phyloP scores from a whole-genome alignment of 495 filamentous ascomycete species.

The Parmelia sp. region DNA sequence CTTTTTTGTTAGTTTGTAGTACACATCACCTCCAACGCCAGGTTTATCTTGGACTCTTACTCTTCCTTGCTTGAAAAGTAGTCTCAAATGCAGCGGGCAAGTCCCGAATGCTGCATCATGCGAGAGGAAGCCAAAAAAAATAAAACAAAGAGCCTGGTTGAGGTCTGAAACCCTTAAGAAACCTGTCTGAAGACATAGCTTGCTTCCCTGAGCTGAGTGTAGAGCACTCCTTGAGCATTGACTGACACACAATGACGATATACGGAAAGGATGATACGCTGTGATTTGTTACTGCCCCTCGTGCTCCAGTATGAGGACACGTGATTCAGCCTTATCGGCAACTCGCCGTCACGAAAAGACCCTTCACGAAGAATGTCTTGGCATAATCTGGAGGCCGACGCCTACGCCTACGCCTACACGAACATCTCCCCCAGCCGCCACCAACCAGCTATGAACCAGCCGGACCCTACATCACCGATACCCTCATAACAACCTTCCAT shows the following conservation, averaged over 20 bases:
- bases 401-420: background rate
- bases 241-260: background rate
- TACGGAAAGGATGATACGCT: background rate
- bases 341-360: background rate
- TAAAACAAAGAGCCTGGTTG: conserved; percentile 2
- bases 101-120: background rate
- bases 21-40: no score
- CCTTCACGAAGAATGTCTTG: background rate
- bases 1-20: no score
- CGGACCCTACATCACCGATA: background rate
- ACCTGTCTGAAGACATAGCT: background rate
- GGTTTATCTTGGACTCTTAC: background rate
- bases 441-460: background rate
- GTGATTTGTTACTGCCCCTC: background rate
- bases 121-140: background rate
- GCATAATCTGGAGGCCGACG: background rate
- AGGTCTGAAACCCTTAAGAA: background rate
- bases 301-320: background rate
- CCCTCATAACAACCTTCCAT: background rate
- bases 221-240: background rate
- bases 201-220: background rate
- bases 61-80: background rate
- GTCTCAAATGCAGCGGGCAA: background rate
- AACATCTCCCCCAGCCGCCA: background rate
- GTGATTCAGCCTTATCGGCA: conserved; percentile 6